Evolutionary conservation across 1,139 yeast species (phyloP).

Genomic region (Insectozyma bohioensis): DNA sequence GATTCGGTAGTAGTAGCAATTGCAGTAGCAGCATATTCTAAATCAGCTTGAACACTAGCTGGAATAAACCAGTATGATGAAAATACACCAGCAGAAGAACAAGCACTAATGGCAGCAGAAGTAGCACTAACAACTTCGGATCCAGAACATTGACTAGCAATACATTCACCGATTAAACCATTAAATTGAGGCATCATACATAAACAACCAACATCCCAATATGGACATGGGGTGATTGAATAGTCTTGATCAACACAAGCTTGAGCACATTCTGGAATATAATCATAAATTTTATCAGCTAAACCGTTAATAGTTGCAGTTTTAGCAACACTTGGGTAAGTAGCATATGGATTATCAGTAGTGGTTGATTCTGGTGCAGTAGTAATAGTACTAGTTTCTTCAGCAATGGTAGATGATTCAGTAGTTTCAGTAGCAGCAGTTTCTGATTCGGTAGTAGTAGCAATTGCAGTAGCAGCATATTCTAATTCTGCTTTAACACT

Average conservation of each 20-base stretch:
- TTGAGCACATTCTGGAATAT: slow-evolving; percentile 25
- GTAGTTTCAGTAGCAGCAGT: slow-evolving; percentile 14
- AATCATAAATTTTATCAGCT: slow-evolving; percentile 31
- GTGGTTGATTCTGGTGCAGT: slow-evolving; percentile 9
- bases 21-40: slow-evolving; percentile 31
- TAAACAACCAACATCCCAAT: slow-evolving; percentile 40
- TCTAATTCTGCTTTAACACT: slow-evolving; percentile 32
- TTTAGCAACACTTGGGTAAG: slow-evolving; percentile 33
- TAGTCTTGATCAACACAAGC: slow-evolving; percentile 30
- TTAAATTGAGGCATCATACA: slow-evolving; percentile 35
- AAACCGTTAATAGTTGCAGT: slow-evolving; percentile 39
- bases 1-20: slow-evolving; percentile 10
- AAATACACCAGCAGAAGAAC: slow-evolving; percentile 44
- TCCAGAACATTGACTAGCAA: slow-evolving; percentile 32
- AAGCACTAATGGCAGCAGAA: slow-evolving; percentile 38
- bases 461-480: slow-evolving; percentile 27
- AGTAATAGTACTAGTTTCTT: slow-evolving; percentile 1
- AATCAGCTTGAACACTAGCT: slow-evolving; percentile 30
- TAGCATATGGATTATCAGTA: slow-evolving; percentile 18
- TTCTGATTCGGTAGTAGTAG: slow-evolving; percentile 14
- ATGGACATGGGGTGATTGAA: slow-evolving; percentile 32
- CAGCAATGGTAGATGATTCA: slow-evolving; percentile 3
- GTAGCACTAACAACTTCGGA: slow-evolving; percentile 38
- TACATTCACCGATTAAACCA: slow-evolving; percentile 29
- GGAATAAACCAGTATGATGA: slow-evolving; percentile 39